phyloP scores from a whole-genome alignment of 2,329 filamentous ascomycete species.

The Paraconiothyrium brasiliense region DNA sequence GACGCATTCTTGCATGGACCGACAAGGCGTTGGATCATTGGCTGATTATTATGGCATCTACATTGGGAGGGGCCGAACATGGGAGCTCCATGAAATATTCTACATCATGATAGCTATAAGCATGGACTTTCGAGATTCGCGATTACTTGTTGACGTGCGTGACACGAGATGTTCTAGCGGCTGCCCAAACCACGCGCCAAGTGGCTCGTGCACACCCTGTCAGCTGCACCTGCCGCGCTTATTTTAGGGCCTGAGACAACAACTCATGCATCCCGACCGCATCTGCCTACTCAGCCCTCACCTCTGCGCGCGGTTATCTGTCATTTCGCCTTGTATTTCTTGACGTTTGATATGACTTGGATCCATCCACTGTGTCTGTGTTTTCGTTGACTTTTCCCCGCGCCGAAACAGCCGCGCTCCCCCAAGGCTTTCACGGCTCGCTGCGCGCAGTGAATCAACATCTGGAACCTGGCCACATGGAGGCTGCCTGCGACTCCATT shows the following conservation, averaged over 20 bases:
- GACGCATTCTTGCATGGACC: background rate
- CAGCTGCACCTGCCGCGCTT: conserved; percentile 12
- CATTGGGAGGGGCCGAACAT: background rate
- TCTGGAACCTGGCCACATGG: conserved; percentile 13
- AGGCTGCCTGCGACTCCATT: conserved; percentile 1
- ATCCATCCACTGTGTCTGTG: background rate
- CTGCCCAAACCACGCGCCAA: background rate
- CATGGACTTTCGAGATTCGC: background rate
- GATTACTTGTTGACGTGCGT: background rate
- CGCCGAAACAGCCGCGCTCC: conserved; percentile 9
- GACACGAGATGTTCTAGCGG: background rate
- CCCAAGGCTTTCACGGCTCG: conserved; percentile 8
- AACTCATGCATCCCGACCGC: conserved; percentile 13
- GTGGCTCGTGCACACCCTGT: conserved; percentile 13
- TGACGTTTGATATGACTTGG: background rate
- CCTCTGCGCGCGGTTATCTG: background rate
- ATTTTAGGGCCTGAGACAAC: conserved; percentile 13
- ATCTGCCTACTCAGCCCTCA: conserved; percentile 13
- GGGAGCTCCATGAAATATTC: background rate
- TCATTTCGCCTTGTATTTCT: background rate
- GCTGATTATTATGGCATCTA: background rate
- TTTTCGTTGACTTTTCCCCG: background rate
- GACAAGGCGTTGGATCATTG: background rate
- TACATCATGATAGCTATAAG: background rate
- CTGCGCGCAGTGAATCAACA: conserved; percentile 12